Conservation (phyloP, 1,284 basidiomycete species). For the Tausonia pullulans region DNA sequence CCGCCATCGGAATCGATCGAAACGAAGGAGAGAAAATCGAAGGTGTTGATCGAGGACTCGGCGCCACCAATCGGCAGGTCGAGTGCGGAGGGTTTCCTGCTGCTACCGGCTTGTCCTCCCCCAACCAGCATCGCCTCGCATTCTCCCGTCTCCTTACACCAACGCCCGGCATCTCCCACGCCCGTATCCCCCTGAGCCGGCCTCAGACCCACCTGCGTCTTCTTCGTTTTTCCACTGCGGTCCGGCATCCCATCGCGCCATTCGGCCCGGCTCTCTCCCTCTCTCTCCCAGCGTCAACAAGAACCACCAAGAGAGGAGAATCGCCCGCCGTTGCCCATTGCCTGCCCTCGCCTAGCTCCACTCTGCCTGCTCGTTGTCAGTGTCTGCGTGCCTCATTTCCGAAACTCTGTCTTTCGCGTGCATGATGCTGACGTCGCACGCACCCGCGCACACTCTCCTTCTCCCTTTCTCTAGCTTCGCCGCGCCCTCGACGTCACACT, state of each 20-base stretch:
- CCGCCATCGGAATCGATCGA: no score
- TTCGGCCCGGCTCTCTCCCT: not conserved
- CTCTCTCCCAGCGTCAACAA: not conserved
- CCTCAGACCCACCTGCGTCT: not conserved
- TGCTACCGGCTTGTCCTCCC: not conserved
- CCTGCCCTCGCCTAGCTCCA: no score
- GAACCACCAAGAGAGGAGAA: not conserved
- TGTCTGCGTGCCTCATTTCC: no score
- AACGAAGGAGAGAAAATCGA: not conserved
- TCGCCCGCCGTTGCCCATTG: not conserved
- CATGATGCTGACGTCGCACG: no score
- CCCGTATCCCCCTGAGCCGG: no score
- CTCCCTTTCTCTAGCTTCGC: not conserved
- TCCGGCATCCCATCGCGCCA: not conserved
- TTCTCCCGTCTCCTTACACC: no score
- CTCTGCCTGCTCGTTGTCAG: no score
- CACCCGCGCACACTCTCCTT: not conserved
- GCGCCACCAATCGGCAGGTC: not conserved
- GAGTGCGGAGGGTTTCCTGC: not conserved
- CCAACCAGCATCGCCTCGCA: no score
- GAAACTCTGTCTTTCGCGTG: no score
- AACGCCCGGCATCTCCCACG: no score
- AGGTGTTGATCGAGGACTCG: not conserved
- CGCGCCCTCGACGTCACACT: no score
- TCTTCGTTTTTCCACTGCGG: not conserved